A percentile compares a stretch with the other conserved stretches of the same genome.
phyloP scores from a whole-genome alignment of 2,329 filamentous ascomycete genomes.

The Coccinonectria pachysandricola region DNA sequence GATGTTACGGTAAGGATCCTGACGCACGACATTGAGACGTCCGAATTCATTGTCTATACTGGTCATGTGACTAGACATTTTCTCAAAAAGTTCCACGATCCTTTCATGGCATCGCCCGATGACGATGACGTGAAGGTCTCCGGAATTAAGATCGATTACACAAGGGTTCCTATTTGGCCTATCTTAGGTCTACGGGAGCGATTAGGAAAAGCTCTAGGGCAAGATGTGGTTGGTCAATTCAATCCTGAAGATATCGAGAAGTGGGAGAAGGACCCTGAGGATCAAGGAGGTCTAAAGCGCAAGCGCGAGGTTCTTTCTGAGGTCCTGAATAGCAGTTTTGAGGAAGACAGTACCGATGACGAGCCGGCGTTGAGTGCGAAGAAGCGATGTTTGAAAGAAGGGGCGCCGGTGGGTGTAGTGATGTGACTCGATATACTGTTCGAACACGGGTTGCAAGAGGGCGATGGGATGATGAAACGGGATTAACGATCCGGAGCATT shows the following conservation, averaged over 20 bases:
- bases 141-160: constrained; percentile 36
- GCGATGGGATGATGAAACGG: not conserved
- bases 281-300: constrained; percentile 19
- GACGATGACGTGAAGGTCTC: constrained; percentile 16
- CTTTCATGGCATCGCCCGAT: constrained; percentile 27
- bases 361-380: constrained; percentile 23
- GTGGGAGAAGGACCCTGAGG: constrained; percentile 31
- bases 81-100: constrained; percentile 39
- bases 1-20: constrained; percentile 42
- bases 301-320: constrained; percentile 28
- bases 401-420: constrained; percentile 21
- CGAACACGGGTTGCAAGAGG: no score
- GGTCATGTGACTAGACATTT: constrained; percentile 37
- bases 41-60: constrained; percentile 44
- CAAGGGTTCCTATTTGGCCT: constrained; percentile 43
- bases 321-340: constrained; percentile 31
- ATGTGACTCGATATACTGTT: no score
- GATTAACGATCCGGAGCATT: no score
- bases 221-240: constrained; percentile 36
- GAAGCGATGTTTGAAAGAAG: constrained; percentile 23
- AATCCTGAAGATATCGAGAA: constrained; percentile 33
- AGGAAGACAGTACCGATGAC: constrained; percentile 26
- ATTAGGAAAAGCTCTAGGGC: constrained; percentile 41
- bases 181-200: constrained; percentile 45
- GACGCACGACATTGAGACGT: constrained; percentile 36